These are phyloP conservation scores for Glebionis coronaria DNA, from an alignment of 129 eudicot species.

Conservation along the genomic window DNA sequence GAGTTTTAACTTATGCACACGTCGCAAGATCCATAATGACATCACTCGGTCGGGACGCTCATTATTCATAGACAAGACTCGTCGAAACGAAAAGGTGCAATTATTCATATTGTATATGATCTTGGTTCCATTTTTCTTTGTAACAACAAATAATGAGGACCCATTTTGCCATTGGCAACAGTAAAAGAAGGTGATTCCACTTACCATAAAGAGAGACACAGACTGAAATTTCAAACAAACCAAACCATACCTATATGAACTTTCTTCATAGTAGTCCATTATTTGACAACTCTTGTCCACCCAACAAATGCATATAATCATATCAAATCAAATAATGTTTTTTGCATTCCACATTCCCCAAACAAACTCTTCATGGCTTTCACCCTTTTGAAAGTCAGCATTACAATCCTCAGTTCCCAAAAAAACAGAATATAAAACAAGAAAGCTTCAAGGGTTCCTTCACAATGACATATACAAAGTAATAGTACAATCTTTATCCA, in stretches of 20 bases:
- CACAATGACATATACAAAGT: slow-evolving; percentile 30
- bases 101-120: slow-evolving; percentile 10
- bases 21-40: neutral
- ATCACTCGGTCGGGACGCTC: neutral
- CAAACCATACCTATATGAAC: slow-evolving; percentile 20
- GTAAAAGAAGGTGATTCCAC: slow-evolving; percentile 26
- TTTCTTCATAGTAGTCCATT: slow-evolving; percentile 26
- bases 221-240: slow-evolving; percentile 26
- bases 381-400: slow-evolving; percentile 44
- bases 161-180: slow-evolving; percentile 19
- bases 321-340: slow-evolving; percentile 28
- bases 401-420: slow-evolving; percentile 35
- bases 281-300: slow-evolving; percentile 32
- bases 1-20: neutral
- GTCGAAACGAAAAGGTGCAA: slow-evolving; percentile 8
- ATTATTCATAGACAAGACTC: neutral
- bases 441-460: slow-evolving; percentile 30
- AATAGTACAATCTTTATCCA: slow-evolving; percentile 38
- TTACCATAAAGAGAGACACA: slow-evolving; percentile 19
- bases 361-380: slow-evolving; percentile 38
- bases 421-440: neutral
- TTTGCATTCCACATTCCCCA: slow-evolving; percentile 32
- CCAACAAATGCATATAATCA: slow-evolving; percentile 28
- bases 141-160: slow-evolving; percentile 20
- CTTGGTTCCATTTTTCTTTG: slow-evolving; percentile 7